A percentile compares a stretch with the other conserved stretches of the same genome.
Conservation (phyloP, 805 yeast species). For the Saccharomycopsis amapae region DNA sequence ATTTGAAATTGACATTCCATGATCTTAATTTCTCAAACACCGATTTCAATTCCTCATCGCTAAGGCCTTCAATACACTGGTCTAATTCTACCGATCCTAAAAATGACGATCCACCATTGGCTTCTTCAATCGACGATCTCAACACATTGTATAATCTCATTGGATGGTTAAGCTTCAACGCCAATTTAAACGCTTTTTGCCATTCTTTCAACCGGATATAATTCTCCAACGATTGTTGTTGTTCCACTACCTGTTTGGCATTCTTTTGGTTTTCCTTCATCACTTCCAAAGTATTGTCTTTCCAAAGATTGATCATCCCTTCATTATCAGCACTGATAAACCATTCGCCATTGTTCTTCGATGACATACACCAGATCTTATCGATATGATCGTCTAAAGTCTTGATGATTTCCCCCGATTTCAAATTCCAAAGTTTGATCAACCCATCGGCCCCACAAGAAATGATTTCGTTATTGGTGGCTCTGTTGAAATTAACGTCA, state of each 20-base stretch:
- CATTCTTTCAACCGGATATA: slow-evolving; percentile 67
- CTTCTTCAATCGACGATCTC: slow-evolving; percentile 32
- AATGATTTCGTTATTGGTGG: slow-evolving; percentile 23
- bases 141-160: slow-evolving; percentile 78
- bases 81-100: slow-evolving; percentile 56
- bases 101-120: slow-evolving; percentile 26
- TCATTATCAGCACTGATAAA: slow-evolving; percentile 92
- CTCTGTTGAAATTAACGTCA: slow-evolving; percentile 11
- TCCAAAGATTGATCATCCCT: slow-evolving; percentile 85
- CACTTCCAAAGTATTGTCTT: slow-evolving; percentile 71
- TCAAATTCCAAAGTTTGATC: slow-evolving; percentile 81
- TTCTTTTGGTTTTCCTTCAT: slow-evolving; percentile 37
- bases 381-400: slow-evolving; percentile 90
- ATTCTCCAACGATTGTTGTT: slow-evolving; percentile 82
- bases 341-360: slow-evolving; percentile 55
- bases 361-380: slow-evolving; percentile 86
- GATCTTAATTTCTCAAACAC: slow-evolving; percentile 76
- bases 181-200: slow-evolving; percentile 82
- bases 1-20: slow-evolving; percentile 88
- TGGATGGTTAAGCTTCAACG: slow-evolving; percentile 84
- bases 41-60: slow-evolving; percentile 48
- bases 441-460: slow-evolving; percentile 92
- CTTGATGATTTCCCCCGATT: slow-evolving; percentile 67
- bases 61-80: slow-evolving; percentile 48
- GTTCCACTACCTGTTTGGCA: slow-evolving; percentile 58